Conservation (phyloP, 2,329 filamentous ascomycete genomes). For the Colletotrichum theobromicola region DNA sequence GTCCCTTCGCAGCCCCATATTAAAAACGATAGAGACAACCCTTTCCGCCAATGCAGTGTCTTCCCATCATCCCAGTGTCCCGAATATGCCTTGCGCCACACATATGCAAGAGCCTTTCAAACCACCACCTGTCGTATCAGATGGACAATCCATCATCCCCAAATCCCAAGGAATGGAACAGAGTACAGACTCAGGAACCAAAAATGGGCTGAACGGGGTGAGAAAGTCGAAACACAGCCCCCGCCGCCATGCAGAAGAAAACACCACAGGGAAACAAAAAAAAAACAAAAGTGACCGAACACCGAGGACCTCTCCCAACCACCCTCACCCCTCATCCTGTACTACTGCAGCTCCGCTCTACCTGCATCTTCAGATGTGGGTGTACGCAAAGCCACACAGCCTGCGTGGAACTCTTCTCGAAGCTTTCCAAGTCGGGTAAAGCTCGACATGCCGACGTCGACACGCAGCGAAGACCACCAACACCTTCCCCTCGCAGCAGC, state of each 20-base stretch:
- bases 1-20: not conserved
- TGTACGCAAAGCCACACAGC: constrained; percentile 13
- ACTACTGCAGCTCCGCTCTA: not conserved
- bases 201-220: not conserved
- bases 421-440: constrained; percentile 11
- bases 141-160: not conserved
- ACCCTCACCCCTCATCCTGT: not conserved
- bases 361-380: constrained; percentile 6
- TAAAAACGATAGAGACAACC: not conserved
- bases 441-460: not conserved
- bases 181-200: not conserved
- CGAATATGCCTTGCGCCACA: constrained; percentile 21
- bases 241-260: constrained; percentile 6
- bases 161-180: not conserved
- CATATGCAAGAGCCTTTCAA: constrained; percentile 3
- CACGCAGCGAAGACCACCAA: not conserved
- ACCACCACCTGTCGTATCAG: not conserved
- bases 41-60: not conserved
- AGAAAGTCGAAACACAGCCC: not conserved
- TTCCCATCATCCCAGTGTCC: not conserved
- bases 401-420: constrained; percentile 16
- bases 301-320: not conserved
- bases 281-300: not conserved
- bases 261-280: not conserved
- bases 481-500: not conserved